Conservation (phyloP, 148 eudicot genomes). For the Rhododendron ferrugineum region DNA sequence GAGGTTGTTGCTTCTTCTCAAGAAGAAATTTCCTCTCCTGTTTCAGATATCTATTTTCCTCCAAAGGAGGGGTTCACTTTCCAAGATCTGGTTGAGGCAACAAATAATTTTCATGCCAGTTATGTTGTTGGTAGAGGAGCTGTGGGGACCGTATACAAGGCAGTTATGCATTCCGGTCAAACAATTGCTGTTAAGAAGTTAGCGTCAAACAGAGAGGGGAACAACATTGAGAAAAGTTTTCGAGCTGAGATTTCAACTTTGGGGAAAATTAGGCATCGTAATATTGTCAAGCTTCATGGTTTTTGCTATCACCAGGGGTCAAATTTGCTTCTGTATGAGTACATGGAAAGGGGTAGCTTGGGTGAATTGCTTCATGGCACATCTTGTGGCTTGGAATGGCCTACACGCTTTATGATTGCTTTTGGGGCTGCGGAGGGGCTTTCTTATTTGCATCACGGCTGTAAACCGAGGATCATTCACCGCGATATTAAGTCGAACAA, state of each 20-base stretch:
- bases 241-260: constrained; percentile 87
- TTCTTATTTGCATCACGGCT: constrained; percentile 91
- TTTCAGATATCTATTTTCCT: constrained; percentile 85
- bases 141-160: constrained; percentile 88
- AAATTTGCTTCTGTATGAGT: constrained; percentile 84
- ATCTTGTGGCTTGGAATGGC: constrained; percentile 65
- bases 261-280: constrained; percentile 92
- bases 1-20: constrained; percentile 42
- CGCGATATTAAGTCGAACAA: constrained; percentile 94
- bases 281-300: constrained; percentile 90
- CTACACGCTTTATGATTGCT: constrained; percentile 69
- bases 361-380: constrained; percentile 83
- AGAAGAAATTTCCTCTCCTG: constrained; percentile 41
- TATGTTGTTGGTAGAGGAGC: constrained; percentile 82
- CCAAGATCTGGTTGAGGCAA: constrained; percentile 82
- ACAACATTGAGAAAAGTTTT: constrained; percentile 74
- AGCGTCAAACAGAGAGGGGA: constrained; percentile 88
- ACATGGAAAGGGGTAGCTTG: constrained; percentile 89
- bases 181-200: constrained; percentile 80
- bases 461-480: constrained; percentile 92
- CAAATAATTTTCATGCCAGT: constrained; percentile 63
- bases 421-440: constrained; percentile 95
- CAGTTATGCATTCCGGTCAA: constrained; percentile 63
- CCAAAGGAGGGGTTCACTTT: constrained; percentile 90
- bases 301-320: constrained; percentile 87